Evolutionary conservation across 2,329 filamentous ascomycete species (phyloP).

Genomic region (Ascochyta pisi): DNA sequence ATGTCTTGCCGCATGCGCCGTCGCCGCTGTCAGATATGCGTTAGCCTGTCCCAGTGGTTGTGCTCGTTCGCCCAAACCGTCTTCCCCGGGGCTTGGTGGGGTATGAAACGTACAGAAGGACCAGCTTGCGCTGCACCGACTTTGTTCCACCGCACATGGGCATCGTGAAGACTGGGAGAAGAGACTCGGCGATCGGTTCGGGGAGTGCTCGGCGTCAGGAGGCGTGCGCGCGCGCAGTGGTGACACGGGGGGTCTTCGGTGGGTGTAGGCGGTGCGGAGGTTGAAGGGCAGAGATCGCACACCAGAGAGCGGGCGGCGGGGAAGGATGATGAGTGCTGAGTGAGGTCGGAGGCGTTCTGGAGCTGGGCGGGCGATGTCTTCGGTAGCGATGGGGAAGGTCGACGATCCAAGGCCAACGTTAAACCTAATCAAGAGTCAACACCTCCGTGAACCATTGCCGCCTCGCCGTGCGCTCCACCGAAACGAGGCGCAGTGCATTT

Average conservation of each 20-base stretch:
- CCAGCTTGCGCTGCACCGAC: conserved; percentile 94
- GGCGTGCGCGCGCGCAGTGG: conserved; percentile 35
- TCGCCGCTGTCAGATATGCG: conserved; percentile 70
- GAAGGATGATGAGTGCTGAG: conserved; percentile 22
- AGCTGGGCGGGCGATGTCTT: conserved; percentile 27
- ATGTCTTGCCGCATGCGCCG: conserved; percentile 97
- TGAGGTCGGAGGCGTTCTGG: conserved; percentile 29
- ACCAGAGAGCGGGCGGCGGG: conserved; percentile 19
- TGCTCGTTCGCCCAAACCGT: conserved; percentile 4
- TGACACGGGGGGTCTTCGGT: conserved; percentile 24
- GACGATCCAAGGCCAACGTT: conserved; percentile 20
- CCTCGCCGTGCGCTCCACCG: conserved; percentile 20
- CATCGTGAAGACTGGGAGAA: conserved; percentile 44
- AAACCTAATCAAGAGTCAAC: conserved; percentile 21
- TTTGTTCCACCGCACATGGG: conserved; percentile 62
- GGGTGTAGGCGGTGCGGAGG: conserved; percentile 16
- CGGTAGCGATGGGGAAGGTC: conserved; percentile 22
- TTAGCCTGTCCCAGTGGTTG: conserved; percentile 34
- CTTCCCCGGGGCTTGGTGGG: background rate
- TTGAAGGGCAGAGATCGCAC: conserved; percentile 16
- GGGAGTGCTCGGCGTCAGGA: conserved; percentile 31
- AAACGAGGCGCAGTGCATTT: conserved; percentile 21
- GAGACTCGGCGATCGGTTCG: conserved; percentile 31
- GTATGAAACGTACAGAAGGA: conserved; percentile 73
- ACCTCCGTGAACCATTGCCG: conserved; percentile 22